Percentiles rank a stretch among this genome's conserved stretches.
Conservation (phyloP, 345 rosid species). For the Salix dunnii region DNA sequence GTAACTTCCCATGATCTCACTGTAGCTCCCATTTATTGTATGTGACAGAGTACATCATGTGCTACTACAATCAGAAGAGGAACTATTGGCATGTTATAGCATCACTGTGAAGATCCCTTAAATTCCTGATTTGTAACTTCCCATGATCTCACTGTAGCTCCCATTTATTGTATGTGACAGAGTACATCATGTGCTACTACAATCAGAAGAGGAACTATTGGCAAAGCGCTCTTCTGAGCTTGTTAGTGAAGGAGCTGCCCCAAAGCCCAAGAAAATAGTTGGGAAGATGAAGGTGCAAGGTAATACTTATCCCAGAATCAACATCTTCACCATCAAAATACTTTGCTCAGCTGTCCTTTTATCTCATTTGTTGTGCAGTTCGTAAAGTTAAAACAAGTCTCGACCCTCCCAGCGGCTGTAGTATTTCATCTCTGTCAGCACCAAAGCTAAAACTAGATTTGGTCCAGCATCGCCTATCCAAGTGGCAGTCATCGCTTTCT, state of each 20-base stretch:
- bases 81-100: conserved; percentile 46
- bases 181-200: conserved; percentile 72
- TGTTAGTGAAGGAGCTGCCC: conserved; percentile 53
- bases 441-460: conserved; percentile 53
- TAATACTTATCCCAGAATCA: conserved; percentile 11
- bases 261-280: conserved; percentile 70
- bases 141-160: neutral
- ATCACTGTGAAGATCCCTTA: too few species aligned
- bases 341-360: conserved; percentile 4
- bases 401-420: conserved; percentile 84
- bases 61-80: conserved; percentile 94
- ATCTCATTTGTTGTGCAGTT: conserved; percentile 46
- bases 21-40: conserved; percentile 2
- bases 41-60: conserved; percentile 59
- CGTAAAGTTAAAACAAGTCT: conserved; percentile 74
- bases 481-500: conserved; percentile 50
- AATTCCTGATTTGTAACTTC: too few species aligned
- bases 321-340: conserved; percentile 5
- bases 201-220: conserved; percentile 89
- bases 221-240: conserved; percentile 62
- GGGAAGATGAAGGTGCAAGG: conserved; percentile 99
- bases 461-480: conserved; percentile 58
- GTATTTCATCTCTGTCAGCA: conserved; percentile 62
- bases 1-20: too few species aligned
- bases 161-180: conserved; percentile 29